A percentile compares a stretch with the other conserved stretches of the same genome.
Conservation (phyloP, 768 basidiomycete species). For the Polyporus arcularius region DNA sequence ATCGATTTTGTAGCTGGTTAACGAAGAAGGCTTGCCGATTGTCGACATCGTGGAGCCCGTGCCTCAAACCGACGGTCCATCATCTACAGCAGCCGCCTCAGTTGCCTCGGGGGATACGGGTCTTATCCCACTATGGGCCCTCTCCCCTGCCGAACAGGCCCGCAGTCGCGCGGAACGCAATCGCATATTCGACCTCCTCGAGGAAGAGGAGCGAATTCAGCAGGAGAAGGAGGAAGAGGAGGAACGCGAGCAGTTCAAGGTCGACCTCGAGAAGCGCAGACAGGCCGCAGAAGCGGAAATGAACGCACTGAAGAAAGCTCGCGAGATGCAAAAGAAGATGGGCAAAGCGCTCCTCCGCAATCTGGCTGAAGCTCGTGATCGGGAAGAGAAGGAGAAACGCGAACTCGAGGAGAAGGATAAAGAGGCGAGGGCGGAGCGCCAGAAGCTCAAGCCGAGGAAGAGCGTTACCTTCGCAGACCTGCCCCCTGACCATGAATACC, state of each 20-base stretch:
- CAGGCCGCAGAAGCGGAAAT: constrained; percentile 46
- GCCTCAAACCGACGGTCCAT: constrained; percentile 18
- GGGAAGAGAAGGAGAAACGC: constrained; percentile 37
- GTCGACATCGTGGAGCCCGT: constrained; percentile 73
- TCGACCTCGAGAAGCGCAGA: constrained; percentile 52
- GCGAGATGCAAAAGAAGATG: constrained; percentile 76
- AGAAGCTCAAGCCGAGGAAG: constrained; percentile 50
- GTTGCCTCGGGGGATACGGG: constrained; percentile 40
- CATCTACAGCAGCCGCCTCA: constrained; percentile 12
- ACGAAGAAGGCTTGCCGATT: constrained; percentile 80
- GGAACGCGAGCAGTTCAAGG: constrained; percentile 44
- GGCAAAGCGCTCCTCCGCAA: constrained; percentile 63
- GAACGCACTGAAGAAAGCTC: constrained; percentile 38
- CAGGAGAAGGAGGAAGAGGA: constrained; percentile 41
- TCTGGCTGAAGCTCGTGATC: constrained; percentile 41
- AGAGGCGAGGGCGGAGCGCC: constrained; percentile 29
- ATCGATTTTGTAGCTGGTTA: constrained; percentile 50
- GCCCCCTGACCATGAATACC: constrained; percentile 29
- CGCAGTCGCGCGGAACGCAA: constrained; percentile 60
- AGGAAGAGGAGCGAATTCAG: constrained; percentile 64
- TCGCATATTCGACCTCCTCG: constrained; percentile 64
- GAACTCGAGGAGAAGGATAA: constrained; percentile 32
- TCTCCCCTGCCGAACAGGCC: constrained; percentile 49
- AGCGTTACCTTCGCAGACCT: constrained; percentile 64
- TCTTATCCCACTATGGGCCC: constrained; percentile 46